Conservation (phyloP, 169 alveolate genomes). For the Plasmodium vinckei region DNA sequence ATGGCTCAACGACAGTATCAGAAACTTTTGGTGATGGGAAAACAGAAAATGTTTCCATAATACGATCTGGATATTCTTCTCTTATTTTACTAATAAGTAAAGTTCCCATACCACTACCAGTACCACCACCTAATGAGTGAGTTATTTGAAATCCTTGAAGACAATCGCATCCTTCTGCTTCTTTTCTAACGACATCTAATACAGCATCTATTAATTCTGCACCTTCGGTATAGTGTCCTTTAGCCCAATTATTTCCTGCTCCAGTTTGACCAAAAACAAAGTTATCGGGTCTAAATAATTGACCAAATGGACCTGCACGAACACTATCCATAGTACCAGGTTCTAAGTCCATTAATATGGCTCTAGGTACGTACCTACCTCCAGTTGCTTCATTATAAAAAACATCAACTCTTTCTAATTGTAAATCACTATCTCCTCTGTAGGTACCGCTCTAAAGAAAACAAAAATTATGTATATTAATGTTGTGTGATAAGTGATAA, state of each 20-base stretch:
- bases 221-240: slow-evolving; percentile 99
- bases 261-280: slow-evolving; percentile 99
- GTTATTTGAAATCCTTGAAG: slow-evolving; percentile 98
- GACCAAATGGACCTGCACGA: slow-evolving; percentile 98
- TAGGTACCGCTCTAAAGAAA: slow-evolving; percentile 94
- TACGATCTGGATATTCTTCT: slow-evolving; percentile 99
- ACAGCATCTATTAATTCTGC: slow-evolving; percentile 99
- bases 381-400: slow-evolving; percentile 98
- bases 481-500: too few relatives aligned
- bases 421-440: slow-evolving; percentile 97
- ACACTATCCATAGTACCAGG: slow-evolving; percentile 99
- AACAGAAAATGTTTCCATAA: slow-evolving; percentile 98
- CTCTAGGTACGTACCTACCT: slow-evolving; percentile 99
- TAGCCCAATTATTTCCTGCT: slow-evolving; percentile 99
- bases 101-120: slow-evolving; percentile 99
- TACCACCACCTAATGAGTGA: slow-evolving; percentile 99
- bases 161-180: slow-evolving; percentile 99
- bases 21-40: slow-evolving; percentile 99
- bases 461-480: not conserved
- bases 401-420: slow-evolving; percentile 96
- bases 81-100: slow-evolving; percentile 96
- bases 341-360: slow-evolving; percentile 98
- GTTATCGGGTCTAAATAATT: slow-evolving; percentile 98
- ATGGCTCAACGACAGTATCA: slow-evolving; percentile 99
- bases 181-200: slow-evolving; percentile 98